A percentile compares a stretch with the other conserved stretches of the same genome.
Evolutionary conservation across 148 eudicot genomes (phyloP).

Genomic region (Vaccinium darrowii): DNA sequence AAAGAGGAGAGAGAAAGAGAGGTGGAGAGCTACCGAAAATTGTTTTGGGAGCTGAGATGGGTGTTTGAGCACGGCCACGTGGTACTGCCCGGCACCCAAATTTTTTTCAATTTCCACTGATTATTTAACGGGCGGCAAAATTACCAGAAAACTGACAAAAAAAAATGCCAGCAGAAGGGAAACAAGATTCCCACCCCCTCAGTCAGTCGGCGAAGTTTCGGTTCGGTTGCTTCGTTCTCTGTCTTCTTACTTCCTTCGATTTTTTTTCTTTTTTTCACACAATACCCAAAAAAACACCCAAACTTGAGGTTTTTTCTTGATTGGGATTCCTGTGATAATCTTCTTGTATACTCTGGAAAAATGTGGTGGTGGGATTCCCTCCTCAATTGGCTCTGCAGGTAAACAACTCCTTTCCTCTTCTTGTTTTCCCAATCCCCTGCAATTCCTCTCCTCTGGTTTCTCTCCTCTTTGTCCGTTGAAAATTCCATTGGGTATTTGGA

Average conservation of each 20-base stretch:
- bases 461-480: background rate
- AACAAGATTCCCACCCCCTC: background rate
- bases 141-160: constrained; percentile 17
- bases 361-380: too few species aligned
- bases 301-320: too few species aligned
- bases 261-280: background rate
- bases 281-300: too few species aligned
- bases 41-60: too few species aligned
- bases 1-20: too few species aligned
- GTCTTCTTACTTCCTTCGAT: background rate
- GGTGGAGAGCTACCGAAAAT: too few species aligned
- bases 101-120: too few species aligned
- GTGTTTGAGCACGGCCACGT: too few species aligned
- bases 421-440: background rate
- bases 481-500: background rate
- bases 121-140: background rate
- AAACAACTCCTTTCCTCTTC: background rate
- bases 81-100: too few species aligned
- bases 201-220: constrained; percentile 19
- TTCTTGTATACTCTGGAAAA: too few species aligned
- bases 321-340: too few species aligned
- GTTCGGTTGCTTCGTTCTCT: background rate
- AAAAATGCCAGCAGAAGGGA: background rate
- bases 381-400: too few species aligned
- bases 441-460: background rate